Conservation (phyloP, 148 eudicot species). For the Talinum fruticosum region DNA sequence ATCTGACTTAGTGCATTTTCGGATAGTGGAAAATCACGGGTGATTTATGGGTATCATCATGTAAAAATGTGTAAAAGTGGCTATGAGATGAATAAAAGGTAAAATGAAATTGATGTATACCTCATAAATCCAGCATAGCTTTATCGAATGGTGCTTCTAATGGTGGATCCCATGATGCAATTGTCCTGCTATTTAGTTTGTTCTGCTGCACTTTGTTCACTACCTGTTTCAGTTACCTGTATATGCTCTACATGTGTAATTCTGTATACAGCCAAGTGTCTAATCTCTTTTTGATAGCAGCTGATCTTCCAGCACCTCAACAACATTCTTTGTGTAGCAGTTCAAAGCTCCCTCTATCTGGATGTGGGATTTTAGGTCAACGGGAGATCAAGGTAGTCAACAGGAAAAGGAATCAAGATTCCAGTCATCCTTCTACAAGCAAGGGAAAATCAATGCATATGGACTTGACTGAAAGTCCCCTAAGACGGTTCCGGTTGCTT, state of each 20-base stretch:
- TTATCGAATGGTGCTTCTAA: background rate
- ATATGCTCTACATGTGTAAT: background rate
- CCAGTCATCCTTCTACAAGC: slow-evolving; percentile 35
- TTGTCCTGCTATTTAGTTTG: background rate
- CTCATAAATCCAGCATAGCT: background rate
- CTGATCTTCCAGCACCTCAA: slow-evolving; percentile 28
- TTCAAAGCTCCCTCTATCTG: slow-evolving; percentile 66
- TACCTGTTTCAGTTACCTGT: background rate
- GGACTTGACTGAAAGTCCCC: slow-evolving; percentile 59
- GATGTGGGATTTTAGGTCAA: slow-evolving; percentile 52
- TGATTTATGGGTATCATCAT: background rate
- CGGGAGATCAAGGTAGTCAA: slow-evolving; percentile 28
- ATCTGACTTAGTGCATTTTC: background rate
- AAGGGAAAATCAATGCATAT: slow-evolving; percentile 37
- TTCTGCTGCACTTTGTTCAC: background rate
- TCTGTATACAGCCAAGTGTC: slow-evolving; percentile 3
- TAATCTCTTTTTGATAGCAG: slow-evolving; percentile 28
- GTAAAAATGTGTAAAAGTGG: too few relatives aligned
- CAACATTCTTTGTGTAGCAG: slow-evolving; percentile 60
- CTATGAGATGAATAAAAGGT: background rate
- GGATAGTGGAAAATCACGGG: background rate
- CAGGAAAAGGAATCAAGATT: slow-evolving; percentile 39
- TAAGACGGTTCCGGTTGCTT: slow-evolving; percentile 80
- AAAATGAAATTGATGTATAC: background rate
- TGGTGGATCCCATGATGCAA: background rate